A percentile compares a stretch with the other conserved stretches of the same genome.
phyloP scores from a whole-genome alignment of 1,284 basidiomycete genomes.

The Apiotrichum porosum region DNA sequence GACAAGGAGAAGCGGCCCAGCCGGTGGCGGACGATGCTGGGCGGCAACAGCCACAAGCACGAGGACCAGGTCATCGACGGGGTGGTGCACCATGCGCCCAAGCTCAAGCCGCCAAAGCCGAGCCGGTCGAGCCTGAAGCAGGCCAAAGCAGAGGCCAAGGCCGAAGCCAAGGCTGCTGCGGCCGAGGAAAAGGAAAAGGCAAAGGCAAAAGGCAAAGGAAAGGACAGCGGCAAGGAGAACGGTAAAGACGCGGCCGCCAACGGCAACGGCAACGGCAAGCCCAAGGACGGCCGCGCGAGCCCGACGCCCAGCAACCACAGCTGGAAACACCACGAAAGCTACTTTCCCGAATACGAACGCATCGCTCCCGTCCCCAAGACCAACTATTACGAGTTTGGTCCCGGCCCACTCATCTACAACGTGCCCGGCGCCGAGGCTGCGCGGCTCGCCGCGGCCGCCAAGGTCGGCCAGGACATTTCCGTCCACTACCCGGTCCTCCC shows the following conservation, averaged over 20 bases:
- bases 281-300: no score
- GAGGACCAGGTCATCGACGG: background rate
- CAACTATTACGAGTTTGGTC: background rate
- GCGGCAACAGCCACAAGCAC: background rate
- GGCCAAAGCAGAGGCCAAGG: no score
- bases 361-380: constrained; percentile 1
- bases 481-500: constrained; percentile 37
- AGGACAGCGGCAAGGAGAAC: background rate
- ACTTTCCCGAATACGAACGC: constrained; percentile 35
- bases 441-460: constrained; percentile 16
- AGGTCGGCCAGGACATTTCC: constrained; percentile 20
- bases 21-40: no score
- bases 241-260: background rate
- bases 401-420: constrained; percentile 1
- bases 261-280: background rate
- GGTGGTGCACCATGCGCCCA: no score
- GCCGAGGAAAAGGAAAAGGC: background rate
- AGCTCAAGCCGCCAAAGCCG: no score
- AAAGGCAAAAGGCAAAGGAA: background rate
- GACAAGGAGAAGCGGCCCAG: no score
- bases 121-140: background rate
- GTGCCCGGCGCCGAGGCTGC: constrained; percentile 8
- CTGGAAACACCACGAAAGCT: constrained; percentile 33
- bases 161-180: no score
- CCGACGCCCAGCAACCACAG: background rate